A percentile compares a stretch with the other conserved stretches of the same genome.
Conservation (phyloP, 176 grass and related monocot genomes). For the Dactylis glomerata region DNA sequence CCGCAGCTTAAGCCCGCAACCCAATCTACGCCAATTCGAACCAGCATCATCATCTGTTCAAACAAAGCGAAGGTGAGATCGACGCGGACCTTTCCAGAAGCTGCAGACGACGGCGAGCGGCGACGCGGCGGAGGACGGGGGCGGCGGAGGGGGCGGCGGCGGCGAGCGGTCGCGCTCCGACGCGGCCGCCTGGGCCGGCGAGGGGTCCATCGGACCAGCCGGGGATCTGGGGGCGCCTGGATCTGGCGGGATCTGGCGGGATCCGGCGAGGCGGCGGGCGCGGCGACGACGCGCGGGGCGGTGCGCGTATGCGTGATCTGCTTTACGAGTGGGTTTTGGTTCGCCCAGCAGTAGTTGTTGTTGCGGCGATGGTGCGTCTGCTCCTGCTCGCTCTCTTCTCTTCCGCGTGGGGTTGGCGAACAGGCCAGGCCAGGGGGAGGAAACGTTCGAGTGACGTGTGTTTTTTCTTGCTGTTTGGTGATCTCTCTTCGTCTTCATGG, state of each 20-base stretch:
- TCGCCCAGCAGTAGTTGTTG: background rate
- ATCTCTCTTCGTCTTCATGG: background rate
- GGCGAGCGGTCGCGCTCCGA: slow-evolving; percentile 71
- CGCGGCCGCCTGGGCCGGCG: slow-evolving; percentile 41
- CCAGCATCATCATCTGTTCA: background rate
- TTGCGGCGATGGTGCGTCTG: slow-evolving; percentile 8
- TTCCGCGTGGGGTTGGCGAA: background rate
- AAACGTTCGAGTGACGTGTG: background rate
- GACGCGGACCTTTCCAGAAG: slow-evolving; percentile 86
- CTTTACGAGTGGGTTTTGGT: slow-evolving; percentile 29
- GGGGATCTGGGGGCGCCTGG: slow-evolving; percentile 39
- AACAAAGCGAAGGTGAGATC: background rate
- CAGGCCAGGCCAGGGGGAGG: background rate
- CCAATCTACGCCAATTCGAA: slow-evolving; percentile 2
- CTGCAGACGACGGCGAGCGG: slow-evolving; percentile 77
- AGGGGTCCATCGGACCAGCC: slow-evolving; percentile 37
- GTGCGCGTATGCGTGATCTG: slow-evolving; percentile 31
- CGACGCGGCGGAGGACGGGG: slow-evolving; percentile 45
- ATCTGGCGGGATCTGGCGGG: slow-evolving; percentile 37
- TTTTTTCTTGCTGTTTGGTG: background rate
- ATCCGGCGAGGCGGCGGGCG: background rate
- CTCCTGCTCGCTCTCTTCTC: background rate
- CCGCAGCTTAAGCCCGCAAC: background rate
- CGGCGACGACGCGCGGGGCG: slow-evolving; percentile 26
- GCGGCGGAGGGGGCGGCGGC: slow-evolving; percentile 26